Base-by-base conservation (phyloP, 345 rosid genomes). In the Anacardium occidentale region DNA sequence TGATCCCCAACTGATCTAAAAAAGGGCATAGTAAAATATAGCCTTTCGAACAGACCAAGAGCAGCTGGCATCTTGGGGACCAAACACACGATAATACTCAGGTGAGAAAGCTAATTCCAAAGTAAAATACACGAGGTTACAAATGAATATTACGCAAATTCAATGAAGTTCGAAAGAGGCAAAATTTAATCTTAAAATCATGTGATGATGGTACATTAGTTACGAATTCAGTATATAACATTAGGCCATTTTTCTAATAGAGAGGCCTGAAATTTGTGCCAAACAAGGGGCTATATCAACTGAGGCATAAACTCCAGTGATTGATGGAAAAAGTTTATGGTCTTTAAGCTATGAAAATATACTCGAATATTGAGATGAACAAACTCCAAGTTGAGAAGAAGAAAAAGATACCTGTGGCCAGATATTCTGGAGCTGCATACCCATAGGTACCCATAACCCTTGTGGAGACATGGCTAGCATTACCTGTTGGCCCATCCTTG, bases 391-490 rank as follows among this genome's bases (percentile, higher is more conserved):
- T 40, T 59, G 26, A 68, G 2, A 37, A 37, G 42, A 37, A 37
- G 42, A 37, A 37, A 7, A 37, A 53, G n/a, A 34, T 78, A 87
- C 97, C 97, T 70, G 96, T 79, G 57, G 96, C 94, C 82, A 92
- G 73, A 66, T 94, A 71, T 70, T 89, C 94, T 1, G 98, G 94
- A 74, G 97, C 98, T 34, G 90, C 91, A 71, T 89, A 89, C 32
- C 98, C 98, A 32, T 89, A 85, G 4, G 99, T 95, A 34, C 99
- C 99, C 97, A 95, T 95, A 62, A 95, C 40, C 69, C 99, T 80
- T 5, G 99, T 95, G 37, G 98, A 92, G 71, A 92, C 96, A 67
- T 92, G 88, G 77, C 98, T 92, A 64, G 77, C 74, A 70, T 86
- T 90, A 2, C 93, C 99, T 6, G 79, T 62, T 21, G 99, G 99